These are phyloP conservation scores for Prunus fruticosa DNA, from an alignment of 306 rosid genomes.

Conservation along the genomic window DNA sequence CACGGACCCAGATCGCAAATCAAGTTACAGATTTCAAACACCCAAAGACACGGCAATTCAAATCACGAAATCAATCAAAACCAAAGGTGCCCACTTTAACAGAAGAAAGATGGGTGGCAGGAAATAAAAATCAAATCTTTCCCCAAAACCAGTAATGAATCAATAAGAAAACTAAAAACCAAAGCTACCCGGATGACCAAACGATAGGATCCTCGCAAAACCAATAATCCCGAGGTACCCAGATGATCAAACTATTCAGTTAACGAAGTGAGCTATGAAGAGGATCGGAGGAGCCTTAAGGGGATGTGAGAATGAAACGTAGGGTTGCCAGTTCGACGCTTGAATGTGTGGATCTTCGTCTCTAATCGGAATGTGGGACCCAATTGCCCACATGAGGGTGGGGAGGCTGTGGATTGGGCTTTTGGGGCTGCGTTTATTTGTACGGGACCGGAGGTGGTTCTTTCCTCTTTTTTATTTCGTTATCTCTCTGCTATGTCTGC, in stretches of 20 bases:
- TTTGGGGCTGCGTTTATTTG: background rate
- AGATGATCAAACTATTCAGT: background rate
- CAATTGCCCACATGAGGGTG: background rate
- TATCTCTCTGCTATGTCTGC: background rate
- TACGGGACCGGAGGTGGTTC: background rate
- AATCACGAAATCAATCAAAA: background rate
- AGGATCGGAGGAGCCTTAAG: background rate
- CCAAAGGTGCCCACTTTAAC: slow-evolving; percentile 12
- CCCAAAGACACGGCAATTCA: background rate
- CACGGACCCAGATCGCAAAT: slow-evolving; percentile 22
- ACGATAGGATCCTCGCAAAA: background rate
- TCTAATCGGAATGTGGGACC: slow-evolving; percentile 23
- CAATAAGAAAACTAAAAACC: background rate
- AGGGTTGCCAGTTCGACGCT: slow-evolving; percentile 23
- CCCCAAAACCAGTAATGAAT: background rate
- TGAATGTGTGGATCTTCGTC: slow-evolving; percentile 27
- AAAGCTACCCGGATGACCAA: slow-evolving; percentile 1
- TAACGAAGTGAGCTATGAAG: background rate
- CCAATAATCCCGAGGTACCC: background rate
- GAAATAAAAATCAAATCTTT: slow-evolving; percentile 2
- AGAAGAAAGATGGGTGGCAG: background rate
- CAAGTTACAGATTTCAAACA: background rate
- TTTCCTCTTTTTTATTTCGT: background rate
- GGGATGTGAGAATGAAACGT: slow-evolving; percentile 18
- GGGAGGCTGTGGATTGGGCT: background rate